A percentile compares a stretch with the other conserved stretches of the same genome.
Evolutionary conservation across 2,329 filamentous ascomycete genomes (phyloP).

Genomic region (Penicillium psychrosexuale): DNA sequence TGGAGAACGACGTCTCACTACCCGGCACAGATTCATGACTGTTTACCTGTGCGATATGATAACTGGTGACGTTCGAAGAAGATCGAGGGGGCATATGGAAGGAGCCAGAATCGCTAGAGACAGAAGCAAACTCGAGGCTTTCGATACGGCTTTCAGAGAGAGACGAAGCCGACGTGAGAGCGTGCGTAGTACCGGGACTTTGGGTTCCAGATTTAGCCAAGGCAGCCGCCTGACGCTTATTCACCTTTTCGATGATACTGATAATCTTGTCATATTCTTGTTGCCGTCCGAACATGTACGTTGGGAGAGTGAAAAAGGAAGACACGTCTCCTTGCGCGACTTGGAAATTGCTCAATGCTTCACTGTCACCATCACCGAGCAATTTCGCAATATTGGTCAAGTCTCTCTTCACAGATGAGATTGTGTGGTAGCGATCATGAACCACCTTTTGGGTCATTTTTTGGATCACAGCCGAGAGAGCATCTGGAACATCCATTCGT

Average conservation of each 20-base stretch:
- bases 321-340: slow-evolving; percentile 84
- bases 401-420: slow-evolving; percentile 80
- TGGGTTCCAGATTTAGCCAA: slow-evolving; percentile 33
- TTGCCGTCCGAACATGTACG: slow-evolving; percentile 74
- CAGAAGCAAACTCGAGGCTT: slow-evolving; percentile 49
- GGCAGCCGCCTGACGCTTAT: slow-evolving; percentile 57
- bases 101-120: slow-evolving; percentile 55
- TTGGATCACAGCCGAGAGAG: slow-evolving; percentile 76
- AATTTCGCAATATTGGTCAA: slow-evolving; percentile 70
- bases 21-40: slow-evolving; percentile 38
- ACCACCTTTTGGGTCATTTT: slow-evolving; percentile 91
- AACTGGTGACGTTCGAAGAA: slow-evolving; percentile 35
- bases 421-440: slow-evolving; percentile 83
- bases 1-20: slow-evolving; percentile 35
- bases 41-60: slow-evolving; percentile 29
- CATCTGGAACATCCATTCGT: slow-evolving; percentile 79
- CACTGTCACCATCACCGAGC: slow-evolving; percentile 69
- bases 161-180: slow-evolving; percentile 53
- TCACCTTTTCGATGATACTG: slow-evolving; percentile 71
- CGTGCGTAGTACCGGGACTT: slow-evolving; percentile 44
- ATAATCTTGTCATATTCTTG: slow-evolving; percentile 69
- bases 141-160: slow-evolving; percentile 52
- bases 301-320: slow-evolving; percentile 85
- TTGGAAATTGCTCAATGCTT: slow-evolving; percentile 68
- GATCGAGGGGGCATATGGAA: slow-evolving; percentile 39